phyloP scores from a whole-genome alignment of 2,329 filamentous ascomycete genomes.

The Lasiodiplodia gonubiensis region DNA sequence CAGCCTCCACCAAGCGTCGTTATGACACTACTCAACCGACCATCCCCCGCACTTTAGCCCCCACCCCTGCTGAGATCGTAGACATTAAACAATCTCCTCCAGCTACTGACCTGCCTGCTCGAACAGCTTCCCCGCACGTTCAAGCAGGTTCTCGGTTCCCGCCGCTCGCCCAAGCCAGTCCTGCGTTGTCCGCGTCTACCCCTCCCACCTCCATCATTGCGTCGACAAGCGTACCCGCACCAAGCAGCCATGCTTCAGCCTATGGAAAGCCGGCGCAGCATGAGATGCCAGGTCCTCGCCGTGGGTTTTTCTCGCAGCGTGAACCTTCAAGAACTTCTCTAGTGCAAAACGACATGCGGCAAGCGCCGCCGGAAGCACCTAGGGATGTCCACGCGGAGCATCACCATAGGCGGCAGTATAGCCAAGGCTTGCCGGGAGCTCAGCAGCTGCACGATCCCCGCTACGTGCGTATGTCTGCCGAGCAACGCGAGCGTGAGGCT shows the following conservation, averaged over 20 bases:
- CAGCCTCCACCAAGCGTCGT: constrained; percentile 54
- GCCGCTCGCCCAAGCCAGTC: constrained; percentile 41
- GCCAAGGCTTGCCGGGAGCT: constrained; percentile 12
- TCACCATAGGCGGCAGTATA: constrained; percentile 22
- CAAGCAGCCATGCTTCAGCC: constrained; percentile 21
- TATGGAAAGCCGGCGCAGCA: constrained; percentile 33
- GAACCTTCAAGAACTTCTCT: constrained; percentile 33
- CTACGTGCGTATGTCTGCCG: constrained; percentile 8
- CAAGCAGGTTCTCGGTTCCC: constrained; percentile 38
- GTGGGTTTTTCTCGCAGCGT: constrained; percentile 46
- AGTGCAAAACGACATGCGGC: constrained; percentile 36
- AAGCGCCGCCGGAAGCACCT: constrained; percentile 30
- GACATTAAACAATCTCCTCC: constrained; percentile 48
- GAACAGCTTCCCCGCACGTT: constrained; percentile 46
- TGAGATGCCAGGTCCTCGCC: constrained; percentile 39
- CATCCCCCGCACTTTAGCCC: constrained; percentile 50
- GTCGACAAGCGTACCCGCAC: constrained; percentile 24
- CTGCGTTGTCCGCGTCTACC: constrained; percentile 30
- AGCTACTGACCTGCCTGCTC: constrained; percentile 39
- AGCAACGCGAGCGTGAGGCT: constrained; percentile 25
- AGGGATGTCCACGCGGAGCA: constrained; percentile 23
- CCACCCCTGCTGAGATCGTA: constrained; percentile 50
- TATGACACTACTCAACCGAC: constrained; percentile 51
- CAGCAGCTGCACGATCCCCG: constrained; percentile 27
- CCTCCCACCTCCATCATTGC: constrained; percentile 18